Evolutionary conservation across 768 basidiomycete genomes (phyloP).

Genomic region (Hypholoma sublateritium): DNA sequence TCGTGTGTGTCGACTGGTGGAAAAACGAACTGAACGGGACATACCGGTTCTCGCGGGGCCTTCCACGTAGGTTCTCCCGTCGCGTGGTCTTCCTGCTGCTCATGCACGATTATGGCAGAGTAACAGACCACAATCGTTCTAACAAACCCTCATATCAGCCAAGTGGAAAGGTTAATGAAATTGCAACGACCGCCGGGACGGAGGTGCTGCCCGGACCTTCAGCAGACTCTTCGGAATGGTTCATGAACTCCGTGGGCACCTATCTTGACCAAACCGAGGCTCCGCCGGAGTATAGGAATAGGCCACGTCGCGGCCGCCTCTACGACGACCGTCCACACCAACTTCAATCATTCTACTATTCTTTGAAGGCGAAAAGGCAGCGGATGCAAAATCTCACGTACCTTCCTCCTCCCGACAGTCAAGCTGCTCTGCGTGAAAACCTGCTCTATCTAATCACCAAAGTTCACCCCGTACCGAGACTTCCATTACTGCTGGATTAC

Average conservation of each 20-base stretch:
- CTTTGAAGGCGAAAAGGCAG: too few species aligned
- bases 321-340: too few species aligned
- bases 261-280: background rate
- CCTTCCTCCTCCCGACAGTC: constrained; percentile 26
- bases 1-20: constrained; percentile 5
- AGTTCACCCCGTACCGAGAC: constrained; percentile 27
- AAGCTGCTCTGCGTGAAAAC: constrained; percentile 40
- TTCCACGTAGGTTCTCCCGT: constrained; percentile 8
- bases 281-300: too few species aligned
- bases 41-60: constrained; percentile 5
- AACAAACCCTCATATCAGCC: background rate
- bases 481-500: constrained; percentile 47
- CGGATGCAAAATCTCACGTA: too few species aligned
- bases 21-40: constrained; percentile 7
- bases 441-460: constrained; percentile 37
- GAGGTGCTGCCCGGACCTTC: background rate
- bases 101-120: background rate
- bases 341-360: too few species aligned
- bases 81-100: background rate
- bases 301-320: too few species aligned
- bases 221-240: too few species aligned
- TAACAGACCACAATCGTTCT: background rate
- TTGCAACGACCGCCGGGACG: background rate
- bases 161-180: background rate
- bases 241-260: background rate